These are phyloP conservation scores for Rhytidhysteron rufulum DNA, from an alignment of 2,329 filamentous ascomycete species.

Conservation along the genomic window DNA sequence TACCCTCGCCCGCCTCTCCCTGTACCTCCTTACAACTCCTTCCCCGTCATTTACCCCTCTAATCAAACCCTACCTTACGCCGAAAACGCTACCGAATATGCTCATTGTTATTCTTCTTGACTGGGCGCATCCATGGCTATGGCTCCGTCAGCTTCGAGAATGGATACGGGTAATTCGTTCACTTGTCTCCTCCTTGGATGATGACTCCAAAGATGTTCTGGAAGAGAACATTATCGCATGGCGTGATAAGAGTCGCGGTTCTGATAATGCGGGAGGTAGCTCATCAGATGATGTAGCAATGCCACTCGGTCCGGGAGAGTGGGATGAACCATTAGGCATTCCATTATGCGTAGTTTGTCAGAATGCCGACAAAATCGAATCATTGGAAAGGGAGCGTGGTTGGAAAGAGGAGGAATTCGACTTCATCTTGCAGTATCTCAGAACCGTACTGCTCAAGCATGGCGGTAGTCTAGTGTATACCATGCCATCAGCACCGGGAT, in stretches of 20 bases:
- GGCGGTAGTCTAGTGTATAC: constrained; percentile 57
- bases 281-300: constrained; percentile 48
- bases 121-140: constrained; percentile 91
- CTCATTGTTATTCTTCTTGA: constrained; percentile 87
- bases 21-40: constrained; percentile 84
- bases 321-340: constrained; percentile 84
- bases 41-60: constrained; percentile 79
- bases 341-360: constrained; percentile 94
- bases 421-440: constrained; percentile 86
- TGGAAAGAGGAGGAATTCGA: constrained; percentile 98
- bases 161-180: constrained; percentile 84
- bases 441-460: constrained; percentile 77
- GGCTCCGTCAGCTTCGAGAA: constrained; percentile 81
- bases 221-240: constrained; percentile 80
- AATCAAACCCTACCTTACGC: constrained; percentile 77
- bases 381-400: constrained; percentile 79
- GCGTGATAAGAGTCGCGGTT: constrained; percentile 54
- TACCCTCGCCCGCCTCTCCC: constrained; percentile 81
- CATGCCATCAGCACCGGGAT: constrained; percentile 58
- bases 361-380: constrained; percentile 89
- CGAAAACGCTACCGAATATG: constrained; percentile 78
- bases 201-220: constrained; percentile 76
- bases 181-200: constrained; percentile 68
- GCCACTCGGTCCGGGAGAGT: constrained; percentile 83
- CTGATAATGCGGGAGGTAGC: constrained; percentile 21